Evolutionary conservation across 2,329 filamentous ascomycete genomes (phyloP).

Genomic region (Aureobasidium sp.): DNA sequence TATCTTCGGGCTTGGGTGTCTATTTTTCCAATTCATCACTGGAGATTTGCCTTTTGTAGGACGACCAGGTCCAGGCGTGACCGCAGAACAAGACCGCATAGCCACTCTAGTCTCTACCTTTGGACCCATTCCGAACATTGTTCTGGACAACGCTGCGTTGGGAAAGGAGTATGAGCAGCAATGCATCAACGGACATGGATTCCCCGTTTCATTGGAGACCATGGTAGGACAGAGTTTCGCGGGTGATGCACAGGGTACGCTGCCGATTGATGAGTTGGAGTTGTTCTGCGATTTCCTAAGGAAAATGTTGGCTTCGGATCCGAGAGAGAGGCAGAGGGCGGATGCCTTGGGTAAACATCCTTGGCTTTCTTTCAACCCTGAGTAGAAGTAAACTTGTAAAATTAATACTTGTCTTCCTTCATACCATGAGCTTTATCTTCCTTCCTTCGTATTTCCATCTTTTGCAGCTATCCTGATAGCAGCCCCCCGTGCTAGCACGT

Average conservation of each 20-base stretch:
- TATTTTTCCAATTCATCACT: conserved; percentile 18
- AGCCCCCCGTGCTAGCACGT: too few relatives aligned
- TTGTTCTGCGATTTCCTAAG: conserved; percentile 15
- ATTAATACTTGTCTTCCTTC: too few relatives aligned
- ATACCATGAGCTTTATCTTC: too few relatives aligned
- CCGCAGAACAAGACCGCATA: conserved; percentile 17
- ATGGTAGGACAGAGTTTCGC: conserved; percentile 5
- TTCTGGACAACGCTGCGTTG: conserved; percentile 15
- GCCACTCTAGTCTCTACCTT: conserved; percentile 17
- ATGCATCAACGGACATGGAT: neutral
- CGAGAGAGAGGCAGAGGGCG: neutral
- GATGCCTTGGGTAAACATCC: neutral
- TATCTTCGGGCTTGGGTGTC: conserved; percentile 22
- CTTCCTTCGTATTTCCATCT: too few relatives aligned
- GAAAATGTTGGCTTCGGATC: conserved; percentile 10
- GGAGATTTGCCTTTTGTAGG: conserved; percentile 17
- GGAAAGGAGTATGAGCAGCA: conserved; percentile 16
- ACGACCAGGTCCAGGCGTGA: conserved; percentile 10
- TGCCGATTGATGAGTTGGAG: conserved; percentile 11
- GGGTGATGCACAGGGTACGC: neutral
- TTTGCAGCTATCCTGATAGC: too few relatives aligned
- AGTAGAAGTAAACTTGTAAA: neutral
- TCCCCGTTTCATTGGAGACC: conserved; percentile 2
- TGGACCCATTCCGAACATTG: conserved; percentile 14
- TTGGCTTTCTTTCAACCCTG: neutral